Conservation (phyloP, 1,284 basidiomycete species). For the Ceratobasidium sp. region DNA sequence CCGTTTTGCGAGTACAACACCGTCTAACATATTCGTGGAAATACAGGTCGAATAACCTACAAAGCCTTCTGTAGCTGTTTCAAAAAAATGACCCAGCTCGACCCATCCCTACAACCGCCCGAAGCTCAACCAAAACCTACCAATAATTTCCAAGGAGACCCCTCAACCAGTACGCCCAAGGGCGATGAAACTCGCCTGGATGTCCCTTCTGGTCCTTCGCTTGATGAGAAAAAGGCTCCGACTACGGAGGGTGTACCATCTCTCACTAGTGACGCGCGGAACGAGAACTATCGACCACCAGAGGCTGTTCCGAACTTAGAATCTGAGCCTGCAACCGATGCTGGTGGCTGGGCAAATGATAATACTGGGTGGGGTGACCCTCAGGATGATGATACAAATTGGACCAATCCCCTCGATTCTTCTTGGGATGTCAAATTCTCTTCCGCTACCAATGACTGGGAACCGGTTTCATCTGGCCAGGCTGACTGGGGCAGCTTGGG, state of each 20-base stretch:
- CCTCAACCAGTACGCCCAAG: neutral
- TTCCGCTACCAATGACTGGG: neutral
- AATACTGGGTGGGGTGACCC: constrained; percentile 3
- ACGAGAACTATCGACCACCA: constrained; percentile 26
- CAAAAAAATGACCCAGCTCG: constrained; percentile 18
- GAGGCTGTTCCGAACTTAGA: constrained; percentile 28
- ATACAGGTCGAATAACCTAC: neutral
- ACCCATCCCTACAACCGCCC: constrained; percentile 16
- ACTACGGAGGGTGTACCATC: neutral
- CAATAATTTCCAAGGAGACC: neutral
- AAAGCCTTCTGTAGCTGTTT: neutral
- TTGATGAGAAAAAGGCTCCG: neutral
- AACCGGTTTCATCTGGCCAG: neutral
- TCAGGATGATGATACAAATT: too few species aligned
- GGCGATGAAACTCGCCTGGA: neutral
- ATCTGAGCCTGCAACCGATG: neutral
- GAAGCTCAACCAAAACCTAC: constrained; percentile 4
- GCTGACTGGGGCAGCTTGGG: constrained; percentile 17
- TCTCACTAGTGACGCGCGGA: constrained; percentile 2
- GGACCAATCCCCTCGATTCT: neutral
- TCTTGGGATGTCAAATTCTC: neutral
- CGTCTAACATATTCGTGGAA: neutral
- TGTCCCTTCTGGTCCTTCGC: too few species aligned
- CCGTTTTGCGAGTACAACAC: neutral
- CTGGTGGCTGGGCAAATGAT: neutral